These are phyloP conservation scores for Phytophthora macrochlamydospora DNA, from an alignment of 352 stramenopile species.

Conservation along the genomic window DNA sequence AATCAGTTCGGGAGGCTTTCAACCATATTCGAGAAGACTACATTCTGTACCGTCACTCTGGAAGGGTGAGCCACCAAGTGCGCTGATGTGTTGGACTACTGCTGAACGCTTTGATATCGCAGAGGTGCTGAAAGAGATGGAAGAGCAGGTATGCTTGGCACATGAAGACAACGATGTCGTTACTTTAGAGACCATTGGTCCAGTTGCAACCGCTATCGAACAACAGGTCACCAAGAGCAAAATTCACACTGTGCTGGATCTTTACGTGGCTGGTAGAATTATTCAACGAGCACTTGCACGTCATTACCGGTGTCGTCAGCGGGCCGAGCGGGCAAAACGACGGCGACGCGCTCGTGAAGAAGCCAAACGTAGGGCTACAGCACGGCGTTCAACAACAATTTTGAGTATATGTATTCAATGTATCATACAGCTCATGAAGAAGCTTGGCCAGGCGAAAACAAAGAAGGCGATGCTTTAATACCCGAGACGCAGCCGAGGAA, in stretches of 20 bases:
- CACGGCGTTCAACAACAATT: slow-evolving; percentile 13
- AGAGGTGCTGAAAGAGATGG: slow-evolving; percentile 25
- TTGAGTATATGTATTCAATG: slow-evolving; percentile 41
- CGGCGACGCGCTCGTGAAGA: slow-evolving; percentile 17
- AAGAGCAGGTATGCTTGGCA: slow-evolving; percentile 34
- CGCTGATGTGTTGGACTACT: slow-evolving; percentile 31
- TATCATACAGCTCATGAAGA: slow-evolving; percentile 39
- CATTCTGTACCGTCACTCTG: slow-evolving; percentile 28
- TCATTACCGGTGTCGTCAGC: slow-evolving; percentile 16
- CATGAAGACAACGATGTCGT: slow-evolving; percentile 31
- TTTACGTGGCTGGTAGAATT: slow-evolving; percentile 38
- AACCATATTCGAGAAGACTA: slow-evolving; percentile 16
- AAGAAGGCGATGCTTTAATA: slow-evolving; percentile 48
- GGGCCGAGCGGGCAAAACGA: slow-evolving; percentile 11
- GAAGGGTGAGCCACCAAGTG: slow-evolving; percentile 28
- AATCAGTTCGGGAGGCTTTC: slow-evolving; percentile 11
- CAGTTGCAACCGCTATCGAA: too few species aligned
- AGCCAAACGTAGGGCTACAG: slow-evolving; percentile 21
- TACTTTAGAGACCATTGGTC: not conserved
- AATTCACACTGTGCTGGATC: slow-evolving; percentile 13
- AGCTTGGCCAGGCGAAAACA: slow-evolving; percentile 32
- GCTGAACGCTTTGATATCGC: slow-evolving; percentile 10
- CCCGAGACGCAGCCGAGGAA: slow-evolving; percentile 47
- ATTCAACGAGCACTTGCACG: slow-evolving; percentile 38
- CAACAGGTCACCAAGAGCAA: not conserved